Conservation (phyloP, 2,329 filamentous ascomycete species). For the Pseudogymnoascus sp. region DNA sequence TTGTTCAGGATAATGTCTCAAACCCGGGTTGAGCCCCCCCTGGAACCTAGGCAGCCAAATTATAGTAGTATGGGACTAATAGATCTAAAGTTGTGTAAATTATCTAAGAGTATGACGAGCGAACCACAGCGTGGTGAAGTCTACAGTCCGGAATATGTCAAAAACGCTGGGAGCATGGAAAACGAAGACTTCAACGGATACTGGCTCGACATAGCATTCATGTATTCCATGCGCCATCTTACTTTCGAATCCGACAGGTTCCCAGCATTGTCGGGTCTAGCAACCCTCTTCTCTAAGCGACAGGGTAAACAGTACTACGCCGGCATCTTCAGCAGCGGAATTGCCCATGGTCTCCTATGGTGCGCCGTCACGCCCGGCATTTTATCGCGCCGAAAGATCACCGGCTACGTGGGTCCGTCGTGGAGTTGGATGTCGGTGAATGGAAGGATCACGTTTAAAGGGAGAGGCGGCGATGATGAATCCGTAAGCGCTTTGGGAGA, state of each 20-base stretch:
- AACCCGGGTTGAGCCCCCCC: background rate
- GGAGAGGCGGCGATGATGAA: background rate
- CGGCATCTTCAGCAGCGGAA: background rate
- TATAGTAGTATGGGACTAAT: background rate
- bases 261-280: constrained; percentile 8
- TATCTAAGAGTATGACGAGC: background rate
- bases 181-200: background rate
- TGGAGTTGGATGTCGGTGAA: constrained; percentile 12
- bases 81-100: background rate
- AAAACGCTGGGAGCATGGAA: background rate
- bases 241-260: background rate
- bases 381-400: background rate
- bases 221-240: constrained; percentile 8
- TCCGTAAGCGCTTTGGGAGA: constrained; percentile 7
- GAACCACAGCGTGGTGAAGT: background rate
- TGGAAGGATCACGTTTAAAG: constrained; percentile 7
- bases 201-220: constrained; percentile 11
- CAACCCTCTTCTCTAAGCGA: background rate
- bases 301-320: background rate
- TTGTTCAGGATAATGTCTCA: background rate
- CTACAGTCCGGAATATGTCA: background rate
- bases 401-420: constrained; percentile 9
- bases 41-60: background rate
- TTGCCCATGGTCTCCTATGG: background rate
- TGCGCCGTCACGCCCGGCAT: background rate